Evolutionary conservation across 257 asterid genomes (phyloP).

Genomic region (Striga asiatica): DNA sequence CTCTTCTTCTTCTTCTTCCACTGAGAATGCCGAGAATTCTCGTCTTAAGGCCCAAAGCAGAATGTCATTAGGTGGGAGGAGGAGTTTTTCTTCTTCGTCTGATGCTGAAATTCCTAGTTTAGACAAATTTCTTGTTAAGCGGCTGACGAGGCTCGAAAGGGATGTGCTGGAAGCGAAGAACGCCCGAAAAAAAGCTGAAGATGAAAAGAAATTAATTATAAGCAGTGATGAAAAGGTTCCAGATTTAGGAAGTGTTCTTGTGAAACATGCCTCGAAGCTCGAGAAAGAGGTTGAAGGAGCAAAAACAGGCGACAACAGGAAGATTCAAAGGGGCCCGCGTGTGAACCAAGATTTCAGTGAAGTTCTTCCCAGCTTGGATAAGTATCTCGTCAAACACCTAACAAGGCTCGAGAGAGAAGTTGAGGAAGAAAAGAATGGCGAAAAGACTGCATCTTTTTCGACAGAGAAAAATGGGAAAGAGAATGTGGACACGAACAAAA

Average conservation of each 20-base stretch:
- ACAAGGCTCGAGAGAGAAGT: conserved; percentile 76
- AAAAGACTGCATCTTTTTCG: conserved; percentile 4
- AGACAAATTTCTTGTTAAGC: neutral
- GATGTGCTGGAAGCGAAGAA: conserved; percentile 67
- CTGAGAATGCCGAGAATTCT: conserved; percentile 1
- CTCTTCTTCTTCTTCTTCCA: no score
- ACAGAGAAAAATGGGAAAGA: conserved; percentile 27
- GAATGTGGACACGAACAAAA: conserved; percentile 39
- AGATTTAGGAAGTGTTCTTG: conserved; percentile 40
- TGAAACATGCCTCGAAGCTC: conserved; percentile 50
- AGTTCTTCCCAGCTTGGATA: conserved; percentile 68
- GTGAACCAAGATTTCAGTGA: conserved; percentile 20
- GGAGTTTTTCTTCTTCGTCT: no score
- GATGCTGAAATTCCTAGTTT: conserved; percentile 26
- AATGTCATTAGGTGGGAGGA: conserved; percentile 24
- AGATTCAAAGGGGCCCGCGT: conserved; percentile 10
- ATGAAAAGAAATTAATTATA: neutral
- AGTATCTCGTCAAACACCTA: conserved; percentile 53
- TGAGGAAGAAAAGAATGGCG: conserved; percentile 48
- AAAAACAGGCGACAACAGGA: conserved; percentile 20
- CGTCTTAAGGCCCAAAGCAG: conserved; percentile 22
- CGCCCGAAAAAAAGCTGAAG: conserved; percentile 8
- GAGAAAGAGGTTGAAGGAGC: conserved; percentile 58
- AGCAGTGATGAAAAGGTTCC: conserved; percentile 10
- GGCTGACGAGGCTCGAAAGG: conserved; percentile 40